Evolutionary conservation across 2,329 filamentous ascomycete species (phyloP), one percentile per base, ranked within the genome.

Genomic region (Cladosporium phlei): DNA sequence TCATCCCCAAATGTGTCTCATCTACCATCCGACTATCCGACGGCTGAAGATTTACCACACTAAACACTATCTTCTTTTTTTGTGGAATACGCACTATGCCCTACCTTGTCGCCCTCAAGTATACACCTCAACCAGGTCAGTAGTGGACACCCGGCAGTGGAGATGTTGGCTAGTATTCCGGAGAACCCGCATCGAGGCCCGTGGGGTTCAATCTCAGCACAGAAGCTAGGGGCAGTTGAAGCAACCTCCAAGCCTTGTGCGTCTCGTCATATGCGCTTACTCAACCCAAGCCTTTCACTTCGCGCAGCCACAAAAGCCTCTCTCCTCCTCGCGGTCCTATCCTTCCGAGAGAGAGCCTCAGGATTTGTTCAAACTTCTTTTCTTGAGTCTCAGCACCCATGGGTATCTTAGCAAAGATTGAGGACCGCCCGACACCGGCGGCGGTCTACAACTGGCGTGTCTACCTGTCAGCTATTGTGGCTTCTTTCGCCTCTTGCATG

Each of bases 371-470:
- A 33, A 2, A 25, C 27, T 19, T 37, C 21, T 10, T 35, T 20
- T 8, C 7, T 22, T 22, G 12, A n/a, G 17, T 19, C 6, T 7
- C 14, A 34, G 35, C 35, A 12, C 33, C 6, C 19, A 47, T 47
- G 45, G 45, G 45, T 28, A 25, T 47, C 21, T 37, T 47, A 9
- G 22, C 45, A 38, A 45, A 45, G 19, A 33, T 49, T 17, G 50
- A 50, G 19, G 47, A 50, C 16, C 39, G 73, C 51, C 74, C 74
- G n/a, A 77, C 74, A 47, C 74, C 74, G 17, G 70, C 69, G 54
- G 66, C 64, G 43, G 73, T 77, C 48, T 77, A 77, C 67, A 77
- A 77, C 59, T 77, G 74, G 73, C 65, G 69, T 21, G 67, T 77
- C 39, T 77, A 77, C 55, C 64, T 71, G 9, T 68, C 71, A 16